Base-by-base conservation (phyloP, 2,329 filamentous ascomycete species). In the Cercospora sp. region DNA sequence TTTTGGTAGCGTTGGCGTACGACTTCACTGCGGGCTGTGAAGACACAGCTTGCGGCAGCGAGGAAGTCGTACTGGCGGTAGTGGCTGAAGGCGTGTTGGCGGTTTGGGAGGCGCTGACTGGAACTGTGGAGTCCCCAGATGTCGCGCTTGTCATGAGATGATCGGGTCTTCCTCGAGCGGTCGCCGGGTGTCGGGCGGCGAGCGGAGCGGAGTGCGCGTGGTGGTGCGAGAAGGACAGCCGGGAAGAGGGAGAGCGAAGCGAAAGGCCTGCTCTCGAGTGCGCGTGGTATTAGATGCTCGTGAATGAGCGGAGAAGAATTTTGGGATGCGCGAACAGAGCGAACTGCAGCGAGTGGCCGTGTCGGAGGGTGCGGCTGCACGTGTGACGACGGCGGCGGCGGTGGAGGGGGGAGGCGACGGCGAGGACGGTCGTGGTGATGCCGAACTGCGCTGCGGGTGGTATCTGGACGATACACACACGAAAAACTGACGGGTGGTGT, bases 1-100 rank as follows among this genome's bases (percentile, higher is more conserved):
- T 82, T 80, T 86, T 87, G 80, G 86, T 87, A 79, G 86, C 87
- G 83, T 80, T 85, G 77, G 87, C 87, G 86, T 88, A 88, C 78
- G 86, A 88, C 78, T 82, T 83, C 80, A 82, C 83, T 80, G 84
- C 83, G 79, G 81, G 82, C 79, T 84, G 82, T 80, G 85, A 84
- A 82, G 79, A 84, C 84, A 63, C 60, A 63, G 82, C 85, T 82
- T 76, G 75, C 77, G 80, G 77, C 78, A 80, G 78, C 74, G 83
- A 79, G 71, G 85, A 81, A 74, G 84, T 80, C 81, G 83, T 82
- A 79, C 83, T 83, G 79, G 83, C 78, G 76, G 82, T 80, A 74
- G 79, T 80, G 74, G 79, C 78, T 73, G 83, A 79, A 79, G 82
- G 80, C 76, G 81, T 78, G 78, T 80, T 81, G 77, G 82, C 79